Conservation (phyloP, 441 rosid genomes). For the Populus hybrid region DNA sequence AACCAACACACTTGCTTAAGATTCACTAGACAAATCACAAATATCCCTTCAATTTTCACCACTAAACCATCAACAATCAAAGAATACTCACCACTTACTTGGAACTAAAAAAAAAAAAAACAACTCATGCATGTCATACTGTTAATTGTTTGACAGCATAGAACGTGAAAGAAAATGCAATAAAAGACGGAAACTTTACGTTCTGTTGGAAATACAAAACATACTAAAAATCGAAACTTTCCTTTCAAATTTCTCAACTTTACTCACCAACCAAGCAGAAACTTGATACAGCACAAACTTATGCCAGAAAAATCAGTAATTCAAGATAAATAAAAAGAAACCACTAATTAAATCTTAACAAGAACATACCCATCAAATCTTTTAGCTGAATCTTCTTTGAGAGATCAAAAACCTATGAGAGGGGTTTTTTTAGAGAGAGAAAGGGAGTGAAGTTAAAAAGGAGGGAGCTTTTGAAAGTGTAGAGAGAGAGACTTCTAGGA, state of each 20-base stretch:
- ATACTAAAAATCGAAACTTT: background rate
- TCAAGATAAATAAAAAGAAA: background rate
- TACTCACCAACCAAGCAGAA: slow-evolving; percentile 12
- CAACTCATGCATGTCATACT: slow-evolving; percentile 15
- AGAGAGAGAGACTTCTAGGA: slow-evolving; percentile 5
- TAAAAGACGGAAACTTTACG: background rate
- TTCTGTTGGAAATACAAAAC: background rate
- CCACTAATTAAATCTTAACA: background rate
- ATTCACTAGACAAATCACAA: background rate
- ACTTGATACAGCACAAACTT: background rate
- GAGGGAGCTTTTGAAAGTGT: slow-evolving; percentile 28
- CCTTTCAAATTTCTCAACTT: background rate
- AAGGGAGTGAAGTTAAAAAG: slow-evolving; percentile 6
- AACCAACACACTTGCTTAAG: background rate
- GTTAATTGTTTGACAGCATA: background rate
- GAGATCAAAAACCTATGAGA: background rate
- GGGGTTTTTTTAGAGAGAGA: slow-evolving; percentile 20
- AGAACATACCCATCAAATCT: slow-evolving; percentile 19
- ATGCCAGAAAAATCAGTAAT: background rate
- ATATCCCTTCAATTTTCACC: background rate
- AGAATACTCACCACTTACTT: background rate
- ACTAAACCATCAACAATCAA: background rate
- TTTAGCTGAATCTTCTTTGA: slow-evolving; percentile 14
- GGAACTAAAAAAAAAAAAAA: slow-evolving; percentile 5
- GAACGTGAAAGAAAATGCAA: background rate